phyloP scores from a whole-genome alignment of 1,284 basidiomycete genomes.

The Cryptococcus depauperatus region DNA sequence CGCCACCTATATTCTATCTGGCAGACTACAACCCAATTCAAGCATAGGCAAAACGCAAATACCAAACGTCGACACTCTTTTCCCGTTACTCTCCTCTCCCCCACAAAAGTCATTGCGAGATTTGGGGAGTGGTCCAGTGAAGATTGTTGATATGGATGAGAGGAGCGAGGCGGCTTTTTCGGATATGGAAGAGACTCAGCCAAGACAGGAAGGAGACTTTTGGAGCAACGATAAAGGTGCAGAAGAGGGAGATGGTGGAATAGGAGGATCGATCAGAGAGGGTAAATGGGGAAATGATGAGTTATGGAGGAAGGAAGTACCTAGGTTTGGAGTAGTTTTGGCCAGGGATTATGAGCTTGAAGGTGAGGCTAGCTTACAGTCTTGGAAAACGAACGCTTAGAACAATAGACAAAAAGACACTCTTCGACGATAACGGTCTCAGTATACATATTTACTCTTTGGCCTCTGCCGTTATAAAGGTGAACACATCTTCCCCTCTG shows the following conservation, averaged over 20 bases:
- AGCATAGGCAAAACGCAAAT: constrained; percentile 18
- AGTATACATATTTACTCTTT: constrained; percentile 37
- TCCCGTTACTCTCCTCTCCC: constrained; percentile 8
- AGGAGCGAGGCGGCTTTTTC: constrained; percentile 17
- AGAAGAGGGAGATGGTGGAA: constrained; percentile 1
- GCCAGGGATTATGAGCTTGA: constrained; percentile 27
- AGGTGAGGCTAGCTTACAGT: constrained; percentile 20
- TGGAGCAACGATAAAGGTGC: constrained; percentile 21
- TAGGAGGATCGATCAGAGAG: constrained; percentile 3
- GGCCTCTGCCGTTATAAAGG: constrained; percentile 23
- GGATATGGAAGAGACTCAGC: constrained; percentile 7
- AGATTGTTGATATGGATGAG: constrained; percentile 41
- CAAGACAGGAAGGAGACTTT: not conserved
- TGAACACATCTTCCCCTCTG: constrained; percentile 1
- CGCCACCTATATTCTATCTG: constrained; percentile 37
- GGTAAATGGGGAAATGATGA: constrained; percentile 9
- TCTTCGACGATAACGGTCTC: constrained; percentile 25
- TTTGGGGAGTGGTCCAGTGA: constrained; percentile 17
- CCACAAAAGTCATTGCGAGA: constrained; percentile 22
- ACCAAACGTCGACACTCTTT: not conserved
- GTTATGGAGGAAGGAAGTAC: constrained; percentile 17
- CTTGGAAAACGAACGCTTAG: not conserved
- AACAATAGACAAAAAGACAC: constrained; percentile 28
- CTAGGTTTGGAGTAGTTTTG: constrained; percentile 35
- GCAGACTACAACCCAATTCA: constrained; percentile 24